Conservation (phyloP, 495 filamentous ascomycete genomes). For the Hyaloscypha bicolor region DNA sequence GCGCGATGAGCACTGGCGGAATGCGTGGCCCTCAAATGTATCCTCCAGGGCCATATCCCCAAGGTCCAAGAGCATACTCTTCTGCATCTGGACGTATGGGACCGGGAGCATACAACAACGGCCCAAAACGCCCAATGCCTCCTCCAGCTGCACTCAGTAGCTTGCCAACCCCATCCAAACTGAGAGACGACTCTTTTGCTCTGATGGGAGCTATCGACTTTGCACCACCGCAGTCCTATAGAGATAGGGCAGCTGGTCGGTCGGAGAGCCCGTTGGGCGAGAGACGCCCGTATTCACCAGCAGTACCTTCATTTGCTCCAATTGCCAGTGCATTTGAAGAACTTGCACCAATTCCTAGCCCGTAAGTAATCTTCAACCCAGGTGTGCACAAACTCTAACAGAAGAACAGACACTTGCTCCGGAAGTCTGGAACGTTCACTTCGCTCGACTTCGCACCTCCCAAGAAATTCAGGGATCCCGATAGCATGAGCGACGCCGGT, state of each 20-base stretch:
- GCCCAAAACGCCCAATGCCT: conserved; percentile 58
- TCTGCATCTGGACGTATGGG: conserved; percentile 64
- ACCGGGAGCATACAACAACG: conserved; percentile 39
- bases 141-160: conserved; percentile 73
- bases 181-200: conserved; percentile 81
- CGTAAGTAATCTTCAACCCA: conserved; percentile 61
- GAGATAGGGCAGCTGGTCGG: conserved; percentile 69
- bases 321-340: conserved; percentile 86
- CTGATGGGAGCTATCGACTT: conserved; percentile 74
- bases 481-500: conserved; percentile 78
- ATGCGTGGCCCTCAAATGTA: conserved; percentile 23
- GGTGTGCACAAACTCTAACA: conserved; percentile 33
- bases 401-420: conserved; percentile 68
- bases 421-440: conserved; percentile 89
- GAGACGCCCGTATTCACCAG: conserved; percentile 69
- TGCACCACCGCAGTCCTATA: conserved; percentile 74
- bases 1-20: conserved; percentile 35
- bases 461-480: conserved; percentile 66
- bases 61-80: conserved; percentile 63
- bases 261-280: conserved; percentile 83
- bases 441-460: conserved; percentile 95
- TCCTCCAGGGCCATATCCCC: conserved; percentile 41
- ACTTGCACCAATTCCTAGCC: conserved; percentile 80
- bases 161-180: conserved; percentile 82
- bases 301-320: conserved; percentile 70